A percentile compares a stretch with the other conserved stretches of the same genome.
phyloP scores from a whole-genome alignment of 2,329 filamentous ascomycete genomes.

The Lasiodiplodia sp. region DNA sequence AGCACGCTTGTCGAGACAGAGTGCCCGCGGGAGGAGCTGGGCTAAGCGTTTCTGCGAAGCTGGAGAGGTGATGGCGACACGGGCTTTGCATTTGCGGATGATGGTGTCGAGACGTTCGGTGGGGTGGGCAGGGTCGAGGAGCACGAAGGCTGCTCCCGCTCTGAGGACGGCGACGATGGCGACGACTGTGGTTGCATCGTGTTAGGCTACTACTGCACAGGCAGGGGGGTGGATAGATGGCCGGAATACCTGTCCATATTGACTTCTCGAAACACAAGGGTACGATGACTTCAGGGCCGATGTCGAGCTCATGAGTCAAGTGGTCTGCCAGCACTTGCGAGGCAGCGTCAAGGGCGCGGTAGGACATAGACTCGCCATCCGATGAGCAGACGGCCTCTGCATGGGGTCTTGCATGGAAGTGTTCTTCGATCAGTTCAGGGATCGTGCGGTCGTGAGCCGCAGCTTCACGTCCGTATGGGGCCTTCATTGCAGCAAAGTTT shows the following conservation, averaged over 20 bases:
- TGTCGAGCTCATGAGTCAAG: conserved; percentile 47
- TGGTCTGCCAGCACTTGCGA: conserved; percentile 70
- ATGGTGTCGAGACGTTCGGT: conserved; percentile 67
- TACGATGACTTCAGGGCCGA: conserved; percentile 65
- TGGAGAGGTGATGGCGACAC: not conserved
- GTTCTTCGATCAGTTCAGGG: conserved; percentile 7
- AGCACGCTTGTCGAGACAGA: conserved; percentile 34
- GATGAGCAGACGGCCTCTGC: conserved; percentile 25
- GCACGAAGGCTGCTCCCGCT: conserved; percentile 77
- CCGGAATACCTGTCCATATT: conserved; percentile 45
- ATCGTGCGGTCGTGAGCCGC: conserved; percentile 34
- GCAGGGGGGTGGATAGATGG: too few relatives aligned
- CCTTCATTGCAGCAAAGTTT: not conserved
- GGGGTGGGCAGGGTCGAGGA: conserved; percentile 62
- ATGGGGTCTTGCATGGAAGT: conserved; percentile 33
- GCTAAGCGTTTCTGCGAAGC: not conserved
- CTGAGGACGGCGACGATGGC: conserved; percentile 78
- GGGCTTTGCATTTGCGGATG: conserved; percentile 63
- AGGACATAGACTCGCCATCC: conserved; percentile 62
- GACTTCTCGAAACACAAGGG: conserved; percentile 82
- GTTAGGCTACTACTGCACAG: not conserved
- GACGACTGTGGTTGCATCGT: conserved; percentile 64
- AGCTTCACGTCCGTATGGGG: not conserved
- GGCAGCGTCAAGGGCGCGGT: conserved; percentile 66
- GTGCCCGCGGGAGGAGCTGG: not conserved